Base-by-base conservation (phyloP, 2,329 filamentous ascomycete genomes). In the Colletotrichum shisoi region DNA sequence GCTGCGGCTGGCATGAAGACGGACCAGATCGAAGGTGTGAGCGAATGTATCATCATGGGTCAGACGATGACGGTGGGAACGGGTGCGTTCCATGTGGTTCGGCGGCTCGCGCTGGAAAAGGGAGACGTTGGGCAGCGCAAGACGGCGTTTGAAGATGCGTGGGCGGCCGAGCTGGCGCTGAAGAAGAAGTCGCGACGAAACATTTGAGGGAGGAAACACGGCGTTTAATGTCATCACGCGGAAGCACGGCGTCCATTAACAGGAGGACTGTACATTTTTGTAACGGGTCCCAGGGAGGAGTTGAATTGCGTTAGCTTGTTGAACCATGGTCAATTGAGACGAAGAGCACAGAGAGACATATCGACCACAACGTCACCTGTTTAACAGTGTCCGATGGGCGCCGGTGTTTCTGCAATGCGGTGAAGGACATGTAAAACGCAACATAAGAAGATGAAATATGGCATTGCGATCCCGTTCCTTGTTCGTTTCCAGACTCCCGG, bases 1-100 rank as follows among this genome's bases (percentile, higher is more conserved):
- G 95, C 95, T 3, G 95, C 94, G 7, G 91, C 93, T 5, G 89
- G 90, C 63, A 96, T 96, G 84, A 97, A 97, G 82, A 90, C 88
- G 34, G 95, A 99, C 79, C 85, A 87, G 70, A 96, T 99, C 68
- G 92, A 97, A 77, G 95, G 95, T 73, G 95, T 99, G 11, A 92
- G 88, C 62, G 95, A 99, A 80, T 96, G 93, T 79, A 98, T 99
- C 75, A 99, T 99, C 76, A 95, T 98, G 90, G 95, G 95, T 17
- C 94, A 98, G 83, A 94, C 90, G 48, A 96, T 98, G 86, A 87
- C 86, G 51, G 84, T 99, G 42, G 95, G 95, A 6, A 99, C 95
- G 0, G 95, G 95, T 4, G 91, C 92, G 1, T 95, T 98, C 84
- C 90, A 96, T 75, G 91, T 98, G 27, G 91, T 97, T 3, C 83